Evolutionary conservation across 208 protist genomes (phyloP).

Genomic region (Lotmaria passim): DNA sequence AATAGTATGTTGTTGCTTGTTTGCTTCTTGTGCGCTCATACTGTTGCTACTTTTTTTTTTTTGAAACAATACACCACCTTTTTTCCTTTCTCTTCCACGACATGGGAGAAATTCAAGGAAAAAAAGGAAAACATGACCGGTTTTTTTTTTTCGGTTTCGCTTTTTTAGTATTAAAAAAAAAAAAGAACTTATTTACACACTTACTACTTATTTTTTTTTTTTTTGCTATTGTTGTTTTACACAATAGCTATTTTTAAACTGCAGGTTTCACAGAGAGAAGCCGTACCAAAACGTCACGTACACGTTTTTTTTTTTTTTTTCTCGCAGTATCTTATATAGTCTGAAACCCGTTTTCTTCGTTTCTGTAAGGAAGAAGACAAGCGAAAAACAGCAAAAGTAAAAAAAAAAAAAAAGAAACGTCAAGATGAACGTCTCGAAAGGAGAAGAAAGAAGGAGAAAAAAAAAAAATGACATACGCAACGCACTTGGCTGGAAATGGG

Average conservation of each 20-base stretch:
- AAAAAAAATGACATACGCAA: too few relatives aligned
- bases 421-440: background rate
- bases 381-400: background rate
- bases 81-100: too few relatives aligned
- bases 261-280: background rate
- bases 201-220: slow-evolving; percentile 8
- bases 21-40: too few relatives aligned
- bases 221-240: slow-evolving; percentile 10
- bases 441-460: too few relatives aligned
- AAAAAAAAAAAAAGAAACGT: background rate
- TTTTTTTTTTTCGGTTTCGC: background rate
- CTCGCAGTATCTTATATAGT: background rate
- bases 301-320: background rate
- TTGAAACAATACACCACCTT: too few relatives aligned
- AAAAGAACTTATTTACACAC: background rate
- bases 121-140: background rate
- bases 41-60: too few relatives aligned
- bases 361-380: background rate
- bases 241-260: background rate
- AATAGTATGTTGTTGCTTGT: too few relatives aligned
- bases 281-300: background rate
- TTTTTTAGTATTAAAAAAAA: background rate
- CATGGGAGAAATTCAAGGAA: too few relatives aligned
- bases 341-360: background rate
- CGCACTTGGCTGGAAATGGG: too few relatives aligned